Percentiles rank a stretch among this genome's conserved stretches.
phyloP scores from a whole-genome alignment of 257 asterid genomes.

The Nicotiana attenuata region DNA sequence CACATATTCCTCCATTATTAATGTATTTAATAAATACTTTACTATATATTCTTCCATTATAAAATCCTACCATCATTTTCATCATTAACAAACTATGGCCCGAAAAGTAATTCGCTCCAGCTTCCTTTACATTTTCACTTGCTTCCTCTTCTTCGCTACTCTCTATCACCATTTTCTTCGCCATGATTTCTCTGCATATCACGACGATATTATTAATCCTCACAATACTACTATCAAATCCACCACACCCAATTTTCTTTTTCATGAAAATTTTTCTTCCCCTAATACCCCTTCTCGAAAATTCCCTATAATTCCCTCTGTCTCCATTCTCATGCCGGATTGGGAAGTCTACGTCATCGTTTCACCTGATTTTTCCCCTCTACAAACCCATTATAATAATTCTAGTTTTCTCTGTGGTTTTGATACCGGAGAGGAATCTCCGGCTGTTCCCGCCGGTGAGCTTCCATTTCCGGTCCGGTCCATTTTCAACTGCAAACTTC shows the following conservation, averaged over 20 bases:
- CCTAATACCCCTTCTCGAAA: background rate
- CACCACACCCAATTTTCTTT: slow-evolving; percentile 13
- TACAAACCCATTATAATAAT: background rate
- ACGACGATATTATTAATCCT: slow-evolving; percentile 12
- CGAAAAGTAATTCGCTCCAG: slow-evolving; percentile 36
- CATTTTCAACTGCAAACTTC: slow-evolving; percentile 38
- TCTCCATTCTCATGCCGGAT: slow-evolving; percentile 59
- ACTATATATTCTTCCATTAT: background rate
- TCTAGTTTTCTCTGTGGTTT: slow-evolving; percentile 36
- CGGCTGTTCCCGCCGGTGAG: slow-evolving; percentile 41
- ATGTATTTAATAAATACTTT: background rate
- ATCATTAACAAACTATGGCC: slow-evolving; percentile 35
- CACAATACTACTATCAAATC: slow-evolving; percentile 9
- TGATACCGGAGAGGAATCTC: slow-evolving; percentile 28
- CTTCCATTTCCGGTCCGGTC: slow-evolving; percentile 53
- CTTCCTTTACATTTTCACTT: slow-evolving; percentile 39
- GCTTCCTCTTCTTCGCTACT: slow-evolving; percentile 41
- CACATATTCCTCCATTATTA: background rate
- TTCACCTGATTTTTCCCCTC: background rate
- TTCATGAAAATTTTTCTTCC: slow-evolving; percentile 22
- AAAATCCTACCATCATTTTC: background rate
- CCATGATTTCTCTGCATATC: slow-evolving; percentile 14
- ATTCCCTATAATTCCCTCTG: slow-evolving; percentile 21
- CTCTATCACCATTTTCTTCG: slow-evolving; percentile 54
- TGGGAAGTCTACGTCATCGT: slow-evolving; percentile 73